Evolutionary conservation across 2,329 filamentous ascomycete genomes (phyloP), one percentile per base, ranked within the genome.

Genomic region (Emericellopsis atlantica): DNA sequence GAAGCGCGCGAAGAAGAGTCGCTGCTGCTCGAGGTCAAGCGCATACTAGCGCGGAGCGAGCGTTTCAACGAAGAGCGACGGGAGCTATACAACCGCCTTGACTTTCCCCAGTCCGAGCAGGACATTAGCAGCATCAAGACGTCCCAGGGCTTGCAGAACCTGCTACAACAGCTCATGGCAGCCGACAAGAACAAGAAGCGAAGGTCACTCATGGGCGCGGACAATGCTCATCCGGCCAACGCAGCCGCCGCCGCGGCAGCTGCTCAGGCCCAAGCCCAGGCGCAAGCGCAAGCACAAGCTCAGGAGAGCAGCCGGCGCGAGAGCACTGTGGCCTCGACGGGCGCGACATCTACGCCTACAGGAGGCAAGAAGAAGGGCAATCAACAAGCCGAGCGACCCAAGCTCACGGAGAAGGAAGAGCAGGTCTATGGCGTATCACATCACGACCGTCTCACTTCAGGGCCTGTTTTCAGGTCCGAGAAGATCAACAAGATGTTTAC

Each of bases 1-100:
- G 90, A 98, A 61, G 84, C 90, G 22, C 80, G 85, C 46, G 92
- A 98, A 58, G 92, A 98, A 62, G 84, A 93, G 51, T 82, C 86
- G 29, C 66, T 98, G 3, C 72, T 98, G 15, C 74, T 90, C 44
- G 92, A 98, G 56, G 76, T 98, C 42, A 88, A 93, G 54, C 82
- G 92, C 44, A 96, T 98, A 49, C 76, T 94, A 53, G 81, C 84
- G 46, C 80, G 88, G 45, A 85, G 89, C 48, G 84, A 92, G 49
- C 80, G 79, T 43, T 82, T 96, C 54, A 86, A 93, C 55, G 81
- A 86, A 49, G 88, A 95, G 56, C 82, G 92, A 41, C 79, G 81
- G 49, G 89, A 95, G 57, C 75, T 94, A 36, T 95, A 90, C 62
- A 76, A 79, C 47, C 77, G 90, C 40, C 79, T 98, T 10, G 90